A percentile compares a stretch with the other conserved stretches of the same genome.
Conservation (phyloP, 2,329 filamentous ascomycete species). For the Xylaria hypoxylon region DNA sequence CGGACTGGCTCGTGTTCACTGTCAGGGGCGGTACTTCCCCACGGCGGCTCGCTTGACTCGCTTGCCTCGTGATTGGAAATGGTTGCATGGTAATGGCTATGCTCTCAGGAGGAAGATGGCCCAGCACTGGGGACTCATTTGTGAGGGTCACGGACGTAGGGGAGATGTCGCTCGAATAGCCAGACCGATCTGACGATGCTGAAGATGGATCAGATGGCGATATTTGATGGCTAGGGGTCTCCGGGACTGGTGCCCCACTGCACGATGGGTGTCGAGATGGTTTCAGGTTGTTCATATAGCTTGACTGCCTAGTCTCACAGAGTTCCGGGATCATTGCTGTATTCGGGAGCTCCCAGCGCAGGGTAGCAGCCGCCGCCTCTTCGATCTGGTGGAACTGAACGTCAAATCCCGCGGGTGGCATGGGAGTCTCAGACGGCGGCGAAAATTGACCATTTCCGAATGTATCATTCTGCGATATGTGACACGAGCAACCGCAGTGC, state of each 20-base stretch:
- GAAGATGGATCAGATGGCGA: constrained; percentile 21
- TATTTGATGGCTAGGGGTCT: not conserved
- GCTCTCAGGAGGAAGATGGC: not conserved
- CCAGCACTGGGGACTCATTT: constrained; percentile 1
- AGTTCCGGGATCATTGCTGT: not conserved
- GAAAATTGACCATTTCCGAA: not conserved
- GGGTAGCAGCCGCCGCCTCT: not conserved
- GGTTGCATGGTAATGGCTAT: not conserved
- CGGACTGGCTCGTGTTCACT: constrained; percentile 18
- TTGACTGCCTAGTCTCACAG: not conserved
- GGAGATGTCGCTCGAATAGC: constrained; percentile 6
- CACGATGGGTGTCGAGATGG: not conserved
- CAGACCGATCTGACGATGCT: not conserved
- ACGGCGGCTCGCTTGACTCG: not conserved
- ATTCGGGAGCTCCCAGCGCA: constrained; percentile 2
- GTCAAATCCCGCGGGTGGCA: not conserved
- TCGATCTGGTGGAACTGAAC: not conserved
- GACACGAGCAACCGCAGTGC: not conserved
- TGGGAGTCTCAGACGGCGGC: not conserved
- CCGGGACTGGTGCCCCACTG: not conserved
- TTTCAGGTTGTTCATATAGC: not conserved
- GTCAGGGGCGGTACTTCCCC: constrained; percentile 12
- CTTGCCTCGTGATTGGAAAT: not conserved
- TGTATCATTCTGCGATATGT: not conserved
- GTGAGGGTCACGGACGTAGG: not conserved